These are phyloP conservation scores for Trichophyton benhamiae DNA, from an alignment of 2,329 filamentous ascomycete genomes.

Conservation along the genomic window DNA sequence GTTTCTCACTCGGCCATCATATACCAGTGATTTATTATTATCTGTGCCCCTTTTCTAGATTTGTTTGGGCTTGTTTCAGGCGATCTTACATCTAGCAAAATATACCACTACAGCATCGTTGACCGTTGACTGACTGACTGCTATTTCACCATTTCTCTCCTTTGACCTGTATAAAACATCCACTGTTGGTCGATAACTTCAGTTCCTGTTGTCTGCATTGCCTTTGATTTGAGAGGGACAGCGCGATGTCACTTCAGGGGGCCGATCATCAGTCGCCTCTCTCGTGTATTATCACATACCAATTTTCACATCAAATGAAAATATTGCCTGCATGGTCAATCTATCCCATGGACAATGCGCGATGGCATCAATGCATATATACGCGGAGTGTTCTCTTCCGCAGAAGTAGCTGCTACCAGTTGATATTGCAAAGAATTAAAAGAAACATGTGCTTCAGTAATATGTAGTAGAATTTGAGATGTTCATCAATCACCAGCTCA, in stretches of 20 bases:
- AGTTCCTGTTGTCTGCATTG: not conserved
- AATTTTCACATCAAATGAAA: not conserved
- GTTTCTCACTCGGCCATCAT: not conserved
- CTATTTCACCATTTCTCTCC: not conserved
- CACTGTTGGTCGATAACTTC: not conserved
- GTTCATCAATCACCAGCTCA: not conserved
- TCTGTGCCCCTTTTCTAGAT: not conserved
- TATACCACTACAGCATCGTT: not conserved
- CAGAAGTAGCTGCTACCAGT: not conserved
- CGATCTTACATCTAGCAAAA: not conserved
- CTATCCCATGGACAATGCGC: too few species aligned
- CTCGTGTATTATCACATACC: not conserved
- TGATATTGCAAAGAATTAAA: not conserved
- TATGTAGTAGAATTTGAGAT: not conserved
- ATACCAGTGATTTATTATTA: not conserved
- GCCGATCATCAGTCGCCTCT: not conserved
- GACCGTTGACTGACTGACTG: not conserved
- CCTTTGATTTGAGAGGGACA: not conserved
- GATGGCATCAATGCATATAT: not conserved
- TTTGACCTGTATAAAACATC: not conserved
- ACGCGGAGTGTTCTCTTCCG: not conserved
- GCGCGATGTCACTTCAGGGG: not conserved
- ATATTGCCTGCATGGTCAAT: not conserved
- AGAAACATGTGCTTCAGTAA: not conserved
- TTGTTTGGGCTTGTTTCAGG: not conserved